Conservation (phyloP, 192 early-diverging fungal genomes). For the Coemansia biformis region DNA sequence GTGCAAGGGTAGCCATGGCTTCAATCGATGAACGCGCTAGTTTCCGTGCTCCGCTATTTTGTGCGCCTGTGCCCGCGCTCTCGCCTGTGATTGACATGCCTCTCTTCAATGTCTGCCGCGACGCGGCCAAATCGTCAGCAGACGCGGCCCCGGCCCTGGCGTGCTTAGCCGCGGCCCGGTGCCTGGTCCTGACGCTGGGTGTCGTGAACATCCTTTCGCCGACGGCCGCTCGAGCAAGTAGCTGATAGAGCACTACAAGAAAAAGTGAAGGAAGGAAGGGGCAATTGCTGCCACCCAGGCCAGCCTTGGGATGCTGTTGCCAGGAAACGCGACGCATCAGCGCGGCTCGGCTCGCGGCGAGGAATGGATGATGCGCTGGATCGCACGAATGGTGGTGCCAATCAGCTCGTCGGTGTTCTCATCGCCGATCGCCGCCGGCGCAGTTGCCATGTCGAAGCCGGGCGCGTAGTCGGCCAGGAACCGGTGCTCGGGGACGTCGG, state of each 20-base stretch:
- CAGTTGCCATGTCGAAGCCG: constrained; percentile 30
- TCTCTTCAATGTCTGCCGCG: constrained; percentile 2
- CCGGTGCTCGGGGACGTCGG: constrained; percentile 62
- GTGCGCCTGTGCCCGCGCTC: too few relatives aligned
- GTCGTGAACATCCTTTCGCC: constrained; percentile 22
- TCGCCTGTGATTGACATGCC: too few relatives aligned
- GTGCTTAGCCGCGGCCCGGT: constrained; percentile 5
- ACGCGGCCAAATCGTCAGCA: background rate
- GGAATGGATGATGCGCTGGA: background rate
- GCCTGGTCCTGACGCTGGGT: constrained; percentile 26
- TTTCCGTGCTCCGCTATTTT: too few relatives aligned
- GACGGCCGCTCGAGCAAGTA: background rate
- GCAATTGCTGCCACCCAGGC: too few relatives aligned
- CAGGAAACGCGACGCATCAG: too few relatives aligned
- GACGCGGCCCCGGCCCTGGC: background rate
- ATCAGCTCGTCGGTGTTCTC: constrained; percentile 17
- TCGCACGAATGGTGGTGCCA: constrained; percentile 1
- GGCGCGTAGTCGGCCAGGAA: constrained; percentile 59
- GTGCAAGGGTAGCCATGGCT: too few relatives aligned
- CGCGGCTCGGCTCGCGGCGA: background rate
- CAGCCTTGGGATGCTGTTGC: too few relatives aligned
- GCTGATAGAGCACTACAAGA: background rate
- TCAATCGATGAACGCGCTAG: too few relatives aligned
- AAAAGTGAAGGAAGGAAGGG: too few relatives aligned
- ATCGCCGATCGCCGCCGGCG: constrained; percentile 12